A percentile compares a stretch with the other conserved stretches of the same genome.
phyloP scores from a whole-genome alignment of 106 monocot genomes.

The Agapanthus africanus region DNA sequence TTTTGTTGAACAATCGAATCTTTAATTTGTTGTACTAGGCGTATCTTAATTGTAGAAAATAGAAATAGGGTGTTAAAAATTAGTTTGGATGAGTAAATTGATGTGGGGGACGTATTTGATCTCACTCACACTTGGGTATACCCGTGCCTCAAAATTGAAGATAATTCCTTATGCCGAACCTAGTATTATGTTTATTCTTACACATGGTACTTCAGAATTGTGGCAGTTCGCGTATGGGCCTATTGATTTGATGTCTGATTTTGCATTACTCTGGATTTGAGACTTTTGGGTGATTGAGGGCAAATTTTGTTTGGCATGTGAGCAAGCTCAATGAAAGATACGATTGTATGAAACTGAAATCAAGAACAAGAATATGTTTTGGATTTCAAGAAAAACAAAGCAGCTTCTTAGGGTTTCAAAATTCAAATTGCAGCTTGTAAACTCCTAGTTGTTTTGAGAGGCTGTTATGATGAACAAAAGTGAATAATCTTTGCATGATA shows the following conservation, averaged over 20 bases:
- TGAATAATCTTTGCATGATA: no score
- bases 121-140: no score
- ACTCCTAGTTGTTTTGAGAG: no score
- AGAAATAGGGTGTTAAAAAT: neutral
- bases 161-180: no score
- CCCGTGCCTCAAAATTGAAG: no score
- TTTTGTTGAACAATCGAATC: neutral
- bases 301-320: neutral
- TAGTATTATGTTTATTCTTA: no score
- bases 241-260: neutral
- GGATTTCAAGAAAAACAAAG: neutral
- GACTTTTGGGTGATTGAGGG: neutral
- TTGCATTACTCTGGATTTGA: neutral
- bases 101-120: no score
- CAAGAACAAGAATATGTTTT: neutral
- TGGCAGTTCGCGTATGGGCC: neutral
- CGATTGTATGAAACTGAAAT: neutral
- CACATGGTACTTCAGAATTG: no score
- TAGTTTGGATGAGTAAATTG: neutral
- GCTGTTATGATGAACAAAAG: no score
- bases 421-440: neutral
- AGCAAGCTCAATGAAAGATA: neutral
- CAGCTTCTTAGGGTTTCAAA: neutral
- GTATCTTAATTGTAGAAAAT: no score
- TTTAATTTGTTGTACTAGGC: neutral